These are phyloP conservation scores for Uromyces viciae-fabae DNA, from an alignment of 1,284 basidiomycete genomes.

Conservation along the genomic window DNA sequence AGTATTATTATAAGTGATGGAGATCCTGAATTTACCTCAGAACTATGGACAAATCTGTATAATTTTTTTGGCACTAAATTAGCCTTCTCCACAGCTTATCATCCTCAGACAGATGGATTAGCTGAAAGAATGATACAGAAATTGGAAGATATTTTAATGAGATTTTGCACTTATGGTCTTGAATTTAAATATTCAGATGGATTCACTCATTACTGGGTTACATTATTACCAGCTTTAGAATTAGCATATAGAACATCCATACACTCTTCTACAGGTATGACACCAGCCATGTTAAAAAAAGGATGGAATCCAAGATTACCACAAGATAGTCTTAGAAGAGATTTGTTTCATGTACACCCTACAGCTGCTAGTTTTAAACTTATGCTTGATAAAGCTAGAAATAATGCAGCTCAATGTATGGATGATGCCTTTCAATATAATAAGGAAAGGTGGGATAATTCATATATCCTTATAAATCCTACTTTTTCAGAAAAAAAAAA, in stretches of 20 bases:
- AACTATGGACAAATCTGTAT: not conserved
- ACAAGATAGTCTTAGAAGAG: not conserved
- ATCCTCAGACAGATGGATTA: not conserved
- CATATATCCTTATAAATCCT: no score
- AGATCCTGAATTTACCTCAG: not conserved
- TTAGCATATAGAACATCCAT: not conserved
- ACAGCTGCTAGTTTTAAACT: not conserved
- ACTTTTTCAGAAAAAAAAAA: no score
- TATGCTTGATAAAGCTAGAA: slow-evolving; percentile 1
- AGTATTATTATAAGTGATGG: not conserved
- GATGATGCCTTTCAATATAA: not conserved
- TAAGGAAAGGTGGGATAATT: slow-evolving; percentile 23
- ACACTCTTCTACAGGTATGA: not conserved
- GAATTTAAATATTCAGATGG: no score
- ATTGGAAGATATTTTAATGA: no score
- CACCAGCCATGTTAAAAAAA: not conserved
- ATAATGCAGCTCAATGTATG: not conserved
- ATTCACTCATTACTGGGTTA: no score
- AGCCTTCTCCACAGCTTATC: slow-evolving; percentile 5
- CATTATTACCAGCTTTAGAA: no score
- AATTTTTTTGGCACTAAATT: not conserved
- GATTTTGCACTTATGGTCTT: no score
- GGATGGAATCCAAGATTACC: not conserved
- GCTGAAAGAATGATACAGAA: no score
- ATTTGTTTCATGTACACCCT: not conserved